These are phyloP conservation scores for Aspergillus incahuasiensis DNA, from an alignment of 495 filamentous ascomycete genomes.

Conservation along the genomic window DNA sequence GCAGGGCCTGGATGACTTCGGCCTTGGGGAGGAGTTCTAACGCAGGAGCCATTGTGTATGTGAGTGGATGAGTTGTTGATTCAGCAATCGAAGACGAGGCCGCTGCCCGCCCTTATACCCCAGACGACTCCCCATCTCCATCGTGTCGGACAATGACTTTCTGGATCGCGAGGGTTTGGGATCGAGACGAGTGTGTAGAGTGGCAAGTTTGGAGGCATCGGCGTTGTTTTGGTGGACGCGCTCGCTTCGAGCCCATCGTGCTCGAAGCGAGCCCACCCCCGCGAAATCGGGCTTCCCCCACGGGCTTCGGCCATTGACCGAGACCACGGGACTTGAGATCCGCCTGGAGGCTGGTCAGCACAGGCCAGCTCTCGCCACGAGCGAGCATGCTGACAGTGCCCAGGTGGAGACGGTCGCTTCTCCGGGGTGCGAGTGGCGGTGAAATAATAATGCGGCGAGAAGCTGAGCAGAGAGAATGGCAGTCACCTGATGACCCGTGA, in stretches of 20 bases:
- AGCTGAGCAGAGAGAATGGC: no score
- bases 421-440: no score
- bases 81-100: neutral
- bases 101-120: neutral
- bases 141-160: neutral
- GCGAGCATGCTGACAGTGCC: no score
- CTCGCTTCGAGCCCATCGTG: neutral
- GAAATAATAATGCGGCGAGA: no score
- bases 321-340: no score
- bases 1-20: neutral
- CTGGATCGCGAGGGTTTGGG: neutral
- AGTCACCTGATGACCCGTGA: no score
- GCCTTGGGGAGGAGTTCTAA: conserved; percentile 1
- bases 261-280: neutral
- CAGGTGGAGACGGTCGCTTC: no score
- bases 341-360: no score
- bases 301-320: neutral
- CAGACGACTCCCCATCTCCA: neutral
- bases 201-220: neutral
- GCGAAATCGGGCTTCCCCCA: no score
- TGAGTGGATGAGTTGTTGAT: neutral
- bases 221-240: neutral
- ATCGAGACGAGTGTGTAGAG: neutral
- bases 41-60: neutral
- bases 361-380: no score